Evolutionary conservation across 2,329 filamentous ascomycete species (phyloP).

Genomic region (Hypomyces perniciosus): DNA sequence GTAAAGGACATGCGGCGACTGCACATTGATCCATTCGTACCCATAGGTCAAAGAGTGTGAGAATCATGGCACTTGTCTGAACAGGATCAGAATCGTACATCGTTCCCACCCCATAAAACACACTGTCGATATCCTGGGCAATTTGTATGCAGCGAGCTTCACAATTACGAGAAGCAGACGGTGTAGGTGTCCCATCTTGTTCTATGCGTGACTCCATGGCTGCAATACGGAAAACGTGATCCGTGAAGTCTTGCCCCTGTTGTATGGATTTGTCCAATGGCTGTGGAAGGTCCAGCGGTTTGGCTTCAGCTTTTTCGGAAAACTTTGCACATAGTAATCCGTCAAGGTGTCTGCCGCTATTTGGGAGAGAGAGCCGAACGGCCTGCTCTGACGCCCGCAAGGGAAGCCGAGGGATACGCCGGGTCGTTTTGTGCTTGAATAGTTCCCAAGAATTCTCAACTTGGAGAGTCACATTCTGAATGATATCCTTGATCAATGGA

Average conservation of each 20-base stretch:
- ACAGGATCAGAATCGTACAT: constrained; percentile 3
- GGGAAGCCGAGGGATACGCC: constrained; percentile 38
- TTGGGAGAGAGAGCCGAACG: constrained; percentile 32
- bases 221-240: not conserved
- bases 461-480: constrained; percentile 16
- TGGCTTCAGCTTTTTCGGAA: not conserved
- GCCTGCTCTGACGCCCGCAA: constrained; percentile 26
- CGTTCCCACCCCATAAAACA: not conserved
- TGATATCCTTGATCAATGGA: not conserved
- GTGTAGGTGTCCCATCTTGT: not conserved
- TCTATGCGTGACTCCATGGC: not conserved
- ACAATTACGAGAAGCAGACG: not conserved
- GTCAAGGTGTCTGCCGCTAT: constrained; percentile 32
- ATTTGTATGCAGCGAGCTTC: constrained; percentile 4
- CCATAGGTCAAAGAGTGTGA: constrained; percentile 15
- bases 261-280: not conserved
- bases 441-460: constrained; percentile 33
- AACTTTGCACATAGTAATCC: not conserved
- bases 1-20: constrained; percentile 34
- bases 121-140: not conserved
- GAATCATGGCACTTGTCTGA: constrained; percentile 12
- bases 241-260: not conserved
- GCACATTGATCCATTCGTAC: constrained; percentile 15
- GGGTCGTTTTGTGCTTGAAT: constrained; percentile 32
- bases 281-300: not conserved